Conservation (phyloP, 345 rosid genomes). For the Arabidopsis thaliana region TAIR10.1 NC_003075.7:13301001-13301500, state of each 20-base stretch:
- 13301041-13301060: neutral
- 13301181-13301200: slow-evolving; percentile 40
- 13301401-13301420: neutral
- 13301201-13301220: slow-evolving; percentile 66
- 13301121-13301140: slow-evolving; percentile 39
- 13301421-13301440: neutral
- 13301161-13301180: slow-evolving; percentile 35
- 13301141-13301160: slow-evolving; percentile 40
- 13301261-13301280: slow-evolving; percentile 69
- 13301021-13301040: neutral
- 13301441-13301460: neutral
- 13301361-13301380: too few relatives aligned
- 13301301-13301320: neutral
- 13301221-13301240: slow-evolving; percentile 75
- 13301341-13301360: neutral
- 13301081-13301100: slow-evolving; percentile 22
- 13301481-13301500: slow-evolving; percentile 52
- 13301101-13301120: slow-evolving; percentile 44
- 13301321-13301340: neutral
- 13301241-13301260: slow-evolving; percentile 88
- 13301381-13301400: neutral
- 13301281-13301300: slow-evolving; percentile 65
- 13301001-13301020: slow-evolving; percentile 2
- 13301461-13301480: neutral
- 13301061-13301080: neutral